Percentiles rank a stretch among this genome's conserved stretches.
phyloP scores from a whole-genome alignment of 805 yeast species.

The Lachancea nothofagi region DNA sequence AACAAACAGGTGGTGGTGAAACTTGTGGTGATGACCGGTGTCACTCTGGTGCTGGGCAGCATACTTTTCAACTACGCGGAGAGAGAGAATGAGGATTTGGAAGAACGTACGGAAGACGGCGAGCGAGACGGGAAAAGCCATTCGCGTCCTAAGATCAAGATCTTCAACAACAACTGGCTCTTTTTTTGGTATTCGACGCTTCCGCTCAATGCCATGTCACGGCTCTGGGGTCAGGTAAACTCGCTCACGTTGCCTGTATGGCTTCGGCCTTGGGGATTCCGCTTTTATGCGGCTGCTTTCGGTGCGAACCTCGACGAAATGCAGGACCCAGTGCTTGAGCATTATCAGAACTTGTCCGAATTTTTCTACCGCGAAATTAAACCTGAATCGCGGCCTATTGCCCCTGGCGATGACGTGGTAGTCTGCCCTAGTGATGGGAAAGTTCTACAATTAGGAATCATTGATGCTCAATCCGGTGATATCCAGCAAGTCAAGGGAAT shows the following conservation, averaged over 20 bases:
- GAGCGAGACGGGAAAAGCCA: slow-evolving; percentile 41
- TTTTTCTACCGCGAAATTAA: slow-evolving; percentile 81
- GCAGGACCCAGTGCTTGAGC: slow-evolving; percentile 69
- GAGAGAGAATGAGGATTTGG: slow-evolving; percentile 23
- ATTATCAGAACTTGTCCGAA: slow-evolving; percentile 78
- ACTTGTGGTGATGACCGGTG: slow-evolving; percentile 29
- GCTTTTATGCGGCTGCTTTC: slow-evolving; percentile 69
- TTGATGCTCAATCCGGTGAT: slow-evolving; percentile 62
- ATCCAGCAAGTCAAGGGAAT: slow-evolving; percentile 97
- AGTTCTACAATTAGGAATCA: slow-evolving; percentile 76
- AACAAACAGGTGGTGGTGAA: slow-evolving; percentile 17
- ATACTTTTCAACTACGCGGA: slow-evolving; percentile 22
- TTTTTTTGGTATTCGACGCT: slow-evolving; percentile 83
- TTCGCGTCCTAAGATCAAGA: slow-evolving; percentile 32
- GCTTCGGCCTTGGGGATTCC: slow-evolving; percentile 78
- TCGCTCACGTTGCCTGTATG: slow-evolving; percentile 78
- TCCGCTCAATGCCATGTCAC: slow-evolving; percentile 84
- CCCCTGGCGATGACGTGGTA: slow-evolving; percentile 48
- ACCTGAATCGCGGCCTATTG: slow-evolving; percentile 76
- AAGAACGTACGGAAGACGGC: slow-evolving; percentile 33
- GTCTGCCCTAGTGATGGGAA: slow-evolving; percentile 94
- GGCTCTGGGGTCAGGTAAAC: slow-evolving; percentile 93
- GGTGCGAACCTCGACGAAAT: slow-evolving; percentile 89
- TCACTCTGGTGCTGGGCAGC: slow-evolving; percentile 27
- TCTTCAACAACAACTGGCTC: slow-evolving; percentile 61